phyloP scores from a whole-genome alignment of 2,329 filamentous ascomycete species.

The Aspergillus sp. region DNA sequence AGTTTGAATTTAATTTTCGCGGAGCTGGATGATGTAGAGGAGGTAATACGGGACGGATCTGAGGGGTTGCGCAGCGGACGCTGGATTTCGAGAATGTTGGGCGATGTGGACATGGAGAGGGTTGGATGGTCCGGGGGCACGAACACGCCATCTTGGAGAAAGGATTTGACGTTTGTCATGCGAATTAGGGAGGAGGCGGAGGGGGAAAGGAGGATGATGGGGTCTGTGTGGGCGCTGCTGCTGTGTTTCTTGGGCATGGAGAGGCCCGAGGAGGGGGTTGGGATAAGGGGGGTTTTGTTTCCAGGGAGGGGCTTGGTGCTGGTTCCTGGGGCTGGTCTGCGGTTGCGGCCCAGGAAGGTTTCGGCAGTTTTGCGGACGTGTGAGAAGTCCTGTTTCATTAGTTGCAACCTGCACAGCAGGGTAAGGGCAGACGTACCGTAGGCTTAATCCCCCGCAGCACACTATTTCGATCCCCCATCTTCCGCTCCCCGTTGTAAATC shows the following conservation, averaged over 20 bases:
- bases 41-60: slow-evolving; percentile 12
- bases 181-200: slow-evolving; percentile 91
- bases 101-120: slow-evolving; percentile 55
- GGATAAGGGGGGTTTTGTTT: slow-evolving; percentile 25
- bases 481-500: slow-evolving; percentile 86
- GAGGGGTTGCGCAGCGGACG: slow-evolving; percentile 57
- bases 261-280: slow-evolving; percentile 32
- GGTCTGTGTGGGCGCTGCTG: slow-evolving; percentile 51
- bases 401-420: neutral
- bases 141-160: slow-evolving; percentile 80
- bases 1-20: slow-evolving; percentile 76
- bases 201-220: slow-evolving; percentile 94
- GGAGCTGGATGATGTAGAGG: slow-evolving; percentile 14
- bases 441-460: slow-evolving; percentile 80
- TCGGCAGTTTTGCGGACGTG: slow-evolving; percentile 81
- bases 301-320: slow-evolving; percentile 12
- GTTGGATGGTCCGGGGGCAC: slow-evolving; percentile 62
- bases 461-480: slow-evolving; percentile 87
- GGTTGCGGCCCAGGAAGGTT: slow-evolving; percentile 59
- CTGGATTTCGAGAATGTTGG: slow-evolving; percentile 78
- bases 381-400: slow-evolving; percentile 69
- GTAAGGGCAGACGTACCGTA: slow-evolving; percentile 53
- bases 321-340: slow-evolving; percentile 26
- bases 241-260: slow-evolving; percentile 34
- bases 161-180: slow-evolving; percentile 91